These are phyloP conservation scores for Paraconiothyrium sp. DNA, from an alignment of 2,329 filamentous ascomycete species.

Conservation along the genomic window DNA sequence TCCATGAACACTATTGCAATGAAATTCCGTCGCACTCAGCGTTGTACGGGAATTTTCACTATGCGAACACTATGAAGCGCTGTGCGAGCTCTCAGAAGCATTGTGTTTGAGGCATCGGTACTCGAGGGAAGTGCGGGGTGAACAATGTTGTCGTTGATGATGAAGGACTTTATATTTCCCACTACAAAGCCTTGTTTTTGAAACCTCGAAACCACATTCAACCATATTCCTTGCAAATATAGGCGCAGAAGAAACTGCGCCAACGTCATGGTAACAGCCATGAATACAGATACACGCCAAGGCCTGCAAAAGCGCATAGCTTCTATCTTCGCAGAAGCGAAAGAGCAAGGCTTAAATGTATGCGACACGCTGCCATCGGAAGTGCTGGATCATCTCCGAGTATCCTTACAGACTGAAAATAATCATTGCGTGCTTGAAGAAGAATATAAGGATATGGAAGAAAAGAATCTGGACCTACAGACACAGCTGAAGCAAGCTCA, in stretches of 20 bases:
- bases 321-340: neutral
- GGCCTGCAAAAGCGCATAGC: neutral
- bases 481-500: conserved; percentile 7
- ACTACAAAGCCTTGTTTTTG: neutral
- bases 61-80: neutral
- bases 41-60: no score
- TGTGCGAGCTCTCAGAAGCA: neutral
- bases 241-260: neutral
- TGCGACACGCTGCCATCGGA: neutral
- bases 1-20: neutral
- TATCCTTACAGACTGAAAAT: neutral
- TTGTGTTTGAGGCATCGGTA: neutral
- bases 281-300: neutral
- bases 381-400: conserved; percentile 1
- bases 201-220: neutral
- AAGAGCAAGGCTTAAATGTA: neutral
- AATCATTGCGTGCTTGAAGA: neutral
- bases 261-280: neutral
- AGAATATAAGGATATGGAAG: neutral
- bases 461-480: neutral
- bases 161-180: neutral
- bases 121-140: neutral
- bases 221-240: neutral
- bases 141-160: neutral
- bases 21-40: no score